Evolutionary conservation across 2,329 filamentous ascomycete species (phyloP).

Genomic region (Exophiala sp.): DNA sequence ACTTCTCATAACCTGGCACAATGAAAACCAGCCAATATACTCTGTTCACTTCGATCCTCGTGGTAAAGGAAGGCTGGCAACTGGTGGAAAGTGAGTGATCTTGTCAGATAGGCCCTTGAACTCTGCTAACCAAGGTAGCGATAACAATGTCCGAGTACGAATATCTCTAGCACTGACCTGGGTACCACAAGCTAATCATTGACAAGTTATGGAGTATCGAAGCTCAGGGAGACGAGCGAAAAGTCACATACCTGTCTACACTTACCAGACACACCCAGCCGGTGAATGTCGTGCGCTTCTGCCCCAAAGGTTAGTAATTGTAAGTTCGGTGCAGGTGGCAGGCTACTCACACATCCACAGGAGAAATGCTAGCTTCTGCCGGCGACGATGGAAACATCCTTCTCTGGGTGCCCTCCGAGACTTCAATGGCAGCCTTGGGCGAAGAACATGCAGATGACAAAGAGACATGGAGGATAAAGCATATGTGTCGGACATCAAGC

Average conservation of each 20-base stretch:
- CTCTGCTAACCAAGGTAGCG: conserved; percentile 40
- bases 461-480: conserved; percentile 93
- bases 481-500: conserved; percentile 86
- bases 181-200: conserved; percentile 35
- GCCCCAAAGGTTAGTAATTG: conserved; percentile 70
- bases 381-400: conserved; percentile 97
- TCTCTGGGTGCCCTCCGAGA: conserved; percentile 87
- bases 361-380: conserved; percentile 88
- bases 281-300: conserved; percentile 96
- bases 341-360: conserved; percentile 47
- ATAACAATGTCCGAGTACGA: conserved; percentile 88
- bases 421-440: conserved; percentile 65
- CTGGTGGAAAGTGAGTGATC: conserved; percentile 67
- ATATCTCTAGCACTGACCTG: conserved; percentile 18
- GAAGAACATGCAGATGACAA: conserved; percentile 88
- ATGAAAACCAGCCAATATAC: conserved; percentile 94
- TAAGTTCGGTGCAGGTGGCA: background rate
- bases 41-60: conserved; percentile 94
- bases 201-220: conserved; percentile 86
- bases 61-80: conserved; percentile 87
- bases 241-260: conserved; percentile 87
- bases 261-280: conserved; percentile 92
- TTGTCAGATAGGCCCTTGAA: background rate
- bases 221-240: conserved; percentile 76
- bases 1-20: conserved; percentile 97